Conservation (phyloP, 1,139 yeast genomes). For the Casaregolazyma lundiana region DNA sequence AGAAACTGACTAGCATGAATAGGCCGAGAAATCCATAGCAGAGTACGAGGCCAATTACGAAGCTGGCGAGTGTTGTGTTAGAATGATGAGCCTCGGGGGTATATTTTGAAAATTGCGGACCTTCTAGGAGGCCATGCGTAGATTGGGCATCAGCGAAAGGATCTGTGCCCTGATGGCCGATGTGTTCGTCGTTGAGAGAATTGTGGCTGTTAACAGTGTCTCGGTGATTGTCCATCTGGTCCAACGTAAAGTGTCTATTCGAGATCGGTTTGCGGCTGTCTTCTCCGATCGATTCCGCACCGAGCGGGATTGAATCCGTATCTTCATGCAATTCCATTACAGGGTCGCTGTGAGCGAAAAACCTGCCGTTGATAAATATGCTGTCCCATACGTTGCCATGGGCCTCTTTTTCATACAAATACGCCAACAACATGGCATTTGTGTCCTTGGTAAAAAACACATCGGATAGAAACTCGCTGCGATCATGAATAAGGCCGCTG, state of each 20-base stretch:
- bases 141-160: no score
- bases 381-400: conserved; percentile 6
- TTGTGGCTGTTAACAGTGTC: no score
- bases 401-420: conserved; percentile 3
- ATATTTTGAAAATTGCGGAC: background rate
- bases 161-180: no score
- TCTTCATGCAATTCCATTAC: no score
- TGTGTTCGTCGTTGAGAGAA: no score
- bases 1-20: conserved; percentile 44
- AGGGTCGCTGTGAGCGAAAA: background rate
- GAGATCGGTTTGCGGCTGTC: no score
- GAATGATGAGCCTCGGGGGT: background rate
- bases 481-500: background rate
- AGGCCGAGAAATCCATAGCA: conserved; percentile 33
- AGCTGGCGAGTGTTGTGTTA: background rate
- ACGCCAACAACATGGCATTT: conserved; percentile 2
- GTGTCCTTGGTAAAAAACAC: background rate
- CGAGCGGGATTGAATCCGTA: no score
- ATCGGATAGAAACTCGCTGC: background rate
- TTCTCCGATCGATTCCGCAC: no score
- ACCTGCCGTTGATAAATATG: conserved; percentile 1
- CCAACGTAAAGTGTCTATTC: no score
- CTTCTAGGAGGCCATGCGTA: no score
- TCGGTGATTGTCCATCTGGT: no score
- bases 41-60: conserved; percentile 11